phyloP scores from a whole-genome alignment of 2,329 filamentous ascomycete species.

The Fusarium musae region DNA sequence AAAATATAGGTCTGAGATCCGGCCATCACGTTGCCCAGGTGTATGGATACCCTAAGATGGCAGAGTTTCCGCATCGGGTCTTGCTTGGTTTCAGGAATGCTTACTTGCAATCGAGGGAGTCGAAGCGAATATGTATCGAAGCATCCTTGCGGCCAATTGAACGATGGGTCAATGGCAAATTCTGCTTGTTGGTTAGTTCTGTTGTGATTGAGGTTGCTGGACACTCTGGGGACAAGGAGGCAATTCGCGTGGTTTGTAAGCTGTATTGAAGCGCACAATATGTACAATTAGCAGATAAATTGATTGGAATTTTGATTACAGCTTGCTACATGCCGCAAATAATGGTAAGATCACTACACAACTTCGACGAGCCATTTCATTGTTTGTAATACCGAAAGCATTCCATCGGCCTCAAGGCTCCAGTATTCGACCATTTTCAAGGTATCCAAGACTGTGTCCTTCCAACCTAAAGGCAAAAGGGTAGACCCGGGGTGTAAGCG shows the following conservation, averaged over 20 bases:
- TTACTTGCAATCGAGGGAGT: neutral
- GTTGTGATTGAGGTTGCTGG: neutral
- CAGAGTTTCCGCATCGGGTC: neutral
- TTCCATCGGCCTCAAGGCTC: neutral
- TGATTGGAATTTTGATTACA: neutral
- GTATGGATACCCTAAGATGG: conserved; percentile 13
- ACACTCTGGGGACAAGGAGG: neutral
- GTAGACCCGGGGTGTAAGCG: neutral
- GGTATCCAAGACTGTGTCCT: neutral
- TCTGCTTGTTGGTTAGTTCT: neutral
- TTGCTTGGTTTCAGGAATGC: neutral
- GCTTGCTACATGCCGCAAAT: neutral
- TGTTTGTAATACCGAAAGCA: neutral
- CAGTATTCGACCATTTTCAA: neutral
- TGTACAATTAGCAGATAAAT: neutral
- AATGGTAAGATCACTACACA: neutral
- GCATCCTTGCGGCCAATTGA: neutral
- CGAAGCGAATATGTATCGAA: neutral
- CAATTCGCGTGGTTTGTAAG: neutral
- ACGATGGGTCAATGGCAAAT: neutral
- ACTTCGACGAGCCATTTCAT: neutral
- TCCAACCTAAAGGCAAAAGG: neutral
- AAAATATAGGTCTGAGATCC: conserved; percentile 7
- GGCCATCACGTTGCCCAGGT: conserved; percentile 33
- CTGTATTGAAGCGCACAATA: neutral